phyloP scores from a whole-genome alignment of 2,329 filamentous ascomycete species.

The Diaporthe sp. region DNA sequence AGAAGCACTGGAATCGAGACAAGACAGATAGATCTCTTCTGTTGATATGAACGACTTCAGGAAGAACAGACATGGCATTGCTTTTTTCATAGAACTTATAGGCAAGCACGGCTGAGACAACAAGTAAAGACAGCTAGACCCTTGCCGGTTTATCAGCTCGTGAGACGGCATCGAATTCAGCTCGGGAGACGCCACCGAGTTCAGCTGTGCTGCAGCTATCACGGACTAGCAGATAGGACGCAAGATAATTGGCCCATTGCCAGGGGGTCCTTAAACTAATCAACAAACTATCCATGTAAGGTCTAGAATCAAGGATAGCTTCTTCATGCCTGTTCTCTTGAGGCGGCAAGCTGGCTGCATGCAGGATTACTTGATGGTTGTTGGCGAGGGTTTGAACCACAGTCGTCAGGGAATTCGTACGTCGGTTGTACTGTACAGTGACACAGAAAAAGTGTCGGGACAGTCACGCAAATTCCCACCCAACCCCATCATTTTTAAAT shows the following conservation, averaged over 20 bases:
- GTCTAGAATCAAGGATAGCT: neutral
- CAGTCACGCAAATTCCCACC: too few species aligned
- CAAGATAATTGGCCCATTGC: neutral
- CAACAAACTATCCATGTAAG: neutral
- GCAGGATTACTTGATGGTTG: neutral
- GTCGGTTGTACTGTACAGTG: too few species aligned
- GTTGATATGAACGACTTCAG: neutral
- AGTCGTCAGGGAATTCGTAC: neutral
- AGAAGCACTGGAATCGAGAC: neutral
- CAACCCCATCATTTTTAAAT: too few species aligned
- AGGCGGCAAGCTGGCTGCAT: neutral
- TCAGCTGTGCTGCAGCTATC: constrained; percentile 1
- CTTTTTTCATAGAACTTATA: neutral
- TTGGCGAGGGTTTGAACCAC: neutral
- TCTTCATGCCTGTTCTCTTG: neutral
- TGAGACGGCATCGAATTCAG: neutral
- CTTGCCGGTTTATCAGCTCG: neutral
- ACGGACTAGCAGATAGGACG: neutral
- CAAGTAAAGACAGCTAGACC: neutral
- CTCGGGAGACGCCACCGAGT: neutral
- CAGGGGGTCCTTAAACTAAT: neutral
- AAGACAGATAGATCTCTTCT: neutral
- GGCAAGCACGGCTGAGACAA: neutral
- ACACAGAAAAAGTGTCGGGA: too few species aligned
- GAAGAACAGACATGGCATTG: neutral